These are phyloP conservation scores for Tolypocladium tropicale DNA, from an alignment of 2,329 filamentous ascomycete species.

Conservation along the genomic window DNA sequence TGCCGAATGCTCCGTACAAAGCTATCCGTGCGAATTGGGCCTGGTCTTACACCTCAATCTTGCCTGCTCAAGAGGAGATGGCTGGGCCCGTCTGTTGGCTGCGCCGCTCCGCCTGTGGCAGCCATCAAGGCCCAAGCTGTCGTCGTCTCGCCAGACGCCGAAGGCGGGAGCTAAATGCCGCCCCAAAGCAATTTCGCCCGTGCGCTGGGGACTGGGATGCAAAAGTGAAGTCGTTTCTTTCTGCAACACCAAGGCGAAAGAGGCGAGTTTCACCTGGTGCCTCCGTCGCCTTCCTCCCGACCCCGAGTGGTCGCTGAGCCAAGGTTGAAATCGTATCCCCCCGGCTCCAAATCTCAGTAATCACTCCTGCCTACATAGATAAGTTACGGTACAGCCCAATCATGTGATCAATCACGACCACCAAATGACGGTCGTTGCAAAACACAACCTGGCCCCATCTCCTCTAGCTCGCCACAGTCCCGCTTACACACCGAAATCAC, in stretches of 20 bases:
- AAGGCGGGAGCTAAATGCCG: not conserved
- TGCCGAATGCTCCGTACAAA: not conserved
- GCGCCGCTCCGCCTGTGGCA: not conserved
- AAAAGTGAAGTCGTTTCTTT: not conserved
- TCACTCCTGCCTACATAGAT: not conserved
- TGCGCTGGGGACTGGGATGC: not conserved
- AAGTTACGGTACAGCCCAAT: conserved; percentile 4
- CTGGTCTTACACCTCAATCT: not conserved
- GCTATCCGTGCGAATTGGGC: not conserved
- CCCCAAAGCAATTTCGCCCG: not conserved
- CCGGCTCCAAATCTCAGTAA: not conserved
- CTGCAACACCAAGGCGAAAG: not conserved
- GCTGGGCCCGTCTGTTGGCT: not conserved
- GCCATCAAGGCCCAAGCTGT: not conserved
- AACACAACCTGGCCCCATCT: conserved; percentile 2
- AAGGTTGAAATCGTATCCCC: not conserved
- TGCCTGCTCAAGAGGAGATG: not conserved
- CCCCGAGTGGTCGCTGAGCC: not conserved
- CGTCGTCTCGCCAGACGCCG: not conserved
- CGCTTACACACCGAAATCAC: not conserved
- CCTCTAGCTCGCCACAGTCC: not conserved
- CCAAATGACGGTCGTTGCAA: conserved; percentile 9
- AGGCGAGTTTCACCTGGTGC: not conserved
- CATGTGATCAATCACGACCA: conserved; percentile 9
- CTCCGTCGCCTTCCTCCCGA: not conserved